Evolutionary conservation across 1,284 basidiomycete genomes (phyloP).

Genomic region (Uromyces viciae-fabae): DNA sequence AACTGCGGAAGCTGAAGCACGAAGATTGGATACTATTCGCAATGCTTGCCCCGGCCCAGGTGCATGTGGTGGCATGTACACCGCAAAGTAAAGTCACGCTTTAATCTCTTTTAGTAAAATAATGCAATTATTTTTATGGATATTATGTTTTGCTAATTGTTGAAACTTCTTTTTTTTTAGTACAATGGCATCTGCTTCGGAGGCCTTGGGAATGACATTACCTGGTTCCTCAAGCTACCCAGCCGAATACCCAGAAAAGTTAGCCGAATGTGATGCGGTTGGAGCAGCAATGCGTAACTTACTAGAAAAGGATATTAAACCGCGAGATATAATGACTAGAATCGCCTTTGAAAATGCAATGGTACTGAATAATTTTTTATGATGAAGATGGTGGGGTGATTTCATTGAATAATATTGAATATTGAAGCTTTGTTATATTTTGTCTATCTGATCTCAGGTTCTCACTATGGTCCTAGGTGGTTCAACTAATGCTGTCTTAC

Average conservation of each 20-base stretch:
- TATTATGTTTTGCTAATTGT: no score
- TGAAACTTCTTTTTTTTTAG: conserved; percentile 71
- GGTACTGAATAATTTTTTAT: conserved; percentile 56
- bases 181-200: conserved; percentile 88
- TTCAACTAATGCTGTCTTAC: conserved; percentile 87
- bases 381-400: no score
- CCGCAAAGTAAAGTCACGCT: conserved; percentile 62
- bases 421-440: conserved; percentile 47
- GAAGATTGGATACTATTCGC: conserved; percentile 68
- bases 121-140: no score
- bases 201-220: conserved; percentile 89
- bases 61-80: conserved; percentile 84
- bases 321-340: conserved; percentile 60
- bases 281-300: conserved; percentile 76
- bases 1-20: conserved; percentile 71
- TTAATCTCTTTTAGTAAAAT: no score
- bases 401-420: conserved; percentile 47
- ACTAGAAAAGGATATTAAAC: conserved; percentile 80
- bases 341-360: conserved; percentile 52
- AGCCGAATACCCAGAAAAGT: conserved; percentile 66
- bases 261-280: conserved; percentile 76
- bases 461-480: conserved; percentile 90
- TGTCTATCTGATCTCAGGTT: conserved; percentile 47
- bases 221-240: conserved; percentile 82
- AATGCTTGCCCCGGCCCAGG: conserved; percentile 92